Percentiles rank a stretch among this genome's conserved stretches.
Evolutionary conservation across 345 rosid genomes (phyloP).

Genomic region (Salix viminalis): DNA sequence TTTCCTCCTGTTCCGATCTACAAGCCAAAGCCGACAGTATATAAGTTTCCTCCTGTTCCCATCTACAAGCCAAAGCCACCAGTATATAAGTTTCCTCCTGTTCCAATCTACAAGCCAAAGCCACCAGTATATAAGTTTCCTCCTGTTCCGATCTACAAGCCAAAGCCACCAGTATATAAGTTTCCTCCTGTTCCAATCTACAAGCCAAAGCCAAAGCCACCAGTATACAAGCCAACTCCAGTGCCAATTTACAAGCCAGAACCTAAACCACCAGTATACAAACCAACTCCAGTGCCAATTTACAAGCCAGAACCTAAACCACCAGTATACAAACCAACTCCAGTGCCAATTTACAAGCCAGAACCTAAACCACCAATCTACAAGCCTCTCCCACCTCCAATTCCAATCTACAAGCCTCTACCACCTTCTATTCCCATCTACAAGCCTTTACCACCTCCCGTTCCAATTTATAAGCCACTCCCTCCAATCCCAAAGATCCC

Average conservation of each 20-base stretch:
- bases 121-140: not conserved
- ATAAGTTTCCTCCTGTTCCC: not conserved
- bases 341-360: slow-evolving; percentile 10
- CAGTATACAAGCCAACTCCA: not conserved
- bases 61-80: slow-evolving; percentile 2
- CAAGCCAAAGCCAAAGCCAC: slow-evolving; percentile 13
- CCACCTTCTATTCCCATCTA: slow-evolving; percentile 9
- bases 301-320: not conserved
- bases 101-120: slow-evolving; percentile 3
- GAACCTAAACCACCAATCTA: slow-evolving; percentile 11
- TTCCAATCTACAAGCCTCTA: slow-evolving; percentile 8
- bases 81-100: not conserved
- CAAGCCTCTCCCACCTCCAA: slow-evolving; percentile 15
- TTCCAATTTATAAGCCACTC: slow-evolving; percentile 8
- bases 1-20: not conserved
- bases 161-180: not conserved
- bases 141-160: slow-evolving; percentile 7
- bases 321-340: slow-evolving; percentile 10
- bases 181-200: not conserved
- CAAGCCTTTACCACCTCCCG: slow-evolving; percentile 3
- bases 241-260: not conserved
- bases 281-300: slow-evolving; percentile 7
- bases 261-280: slow-evolving; percentile 1
- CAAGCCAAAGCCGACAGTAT: slow-evolving; percentile 3
- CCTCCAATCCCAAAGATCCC: slow-evolving; percentile 20